A percentile compares a stretch with the other conserved stretches of the same genome.
Conservation (phyloP, 169 alveolate genomes). For the Eimeria praecox region DNA sequence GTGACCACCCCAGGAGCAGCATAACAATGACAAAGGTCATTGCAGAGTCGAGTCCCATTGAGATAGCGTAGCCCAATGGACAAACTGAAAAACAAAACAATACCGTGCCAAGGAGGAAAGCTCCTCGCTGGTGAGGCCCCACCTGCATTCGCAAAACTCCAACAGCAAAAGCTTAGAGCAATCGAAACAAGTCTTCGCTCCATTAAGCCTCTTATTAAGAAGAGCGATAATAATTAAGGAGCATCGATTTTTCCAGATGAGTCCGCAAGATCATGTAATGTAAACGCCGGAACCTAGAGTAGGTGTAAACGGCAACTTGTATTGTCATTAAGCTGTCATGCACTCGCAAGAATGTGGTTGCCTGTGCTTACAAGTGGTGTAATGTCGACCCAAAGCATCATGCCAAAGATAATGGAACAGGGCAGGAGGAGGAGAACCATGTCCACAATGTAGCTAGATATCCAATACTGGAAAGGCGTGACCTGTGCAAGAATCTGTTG, state of each 20-base stretch:
- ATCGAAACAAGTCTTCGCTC: neutral
- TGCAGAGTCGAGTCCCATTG: conserved; percentile 66
- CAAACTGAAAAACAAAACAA: conserved; percentile 62
- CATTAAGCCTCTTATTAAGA: neutral
- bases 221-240: neutral
- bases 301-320: neutral
- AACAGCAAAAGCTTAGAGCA: neutral
- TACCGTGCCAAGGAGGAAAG: conserved; percentile 54
- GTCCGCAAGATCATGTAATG: neutral
- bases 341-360: neutral
- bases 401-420: conserved; percentile 56
- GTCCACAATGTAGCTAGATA: conserved; percentile 59
- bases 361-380: conserved; percentile 38
- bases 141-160: conserved; percentile 36
- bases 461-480: conserved; percentile 68
- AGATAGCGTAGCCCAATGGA: conserved; percentile 60
- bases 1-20: conserved; percentile 70
- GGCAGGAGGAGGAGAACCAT: conserved; percentile 53
- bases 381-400: conserved; percentile 57
- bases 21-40: conserved; percentile 70
- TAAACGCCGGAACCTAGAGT: no score
- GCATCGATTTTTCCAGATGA: neutral
- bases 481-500: conserved; percentile 65
- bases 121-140: conserved; percentile 64
- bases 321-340: neutral